Evolutionary conservation across 2,329 filamentous ascomycete species (phyloP).

Genomic region (Botrytis paeoniae): DNA sequence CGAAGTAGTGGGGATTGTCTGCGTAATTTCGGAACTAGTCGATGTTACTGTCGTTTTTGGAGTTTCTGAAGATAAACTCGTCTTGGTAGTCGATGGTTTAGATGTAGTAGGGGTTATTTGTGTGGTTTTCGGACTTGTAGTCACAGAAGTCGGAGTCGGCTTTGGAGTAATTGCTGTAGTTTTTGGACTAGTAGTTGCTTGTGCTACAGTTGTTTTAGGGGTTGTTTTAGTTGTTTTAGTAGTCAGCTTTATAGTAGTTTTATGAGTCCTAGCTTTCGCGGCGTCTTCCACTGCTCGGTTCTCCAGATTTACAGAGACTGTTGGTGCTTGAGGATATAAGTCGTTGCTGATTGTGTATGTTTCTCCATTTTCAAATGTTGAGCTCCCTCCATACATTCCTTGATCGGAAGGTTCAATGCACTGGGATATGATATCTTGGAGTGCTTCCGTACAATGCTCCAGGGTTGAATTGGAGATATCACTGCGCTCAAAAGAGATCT

Average conservation of each 20-base stretch:
- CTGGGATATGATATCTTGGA: background rate
- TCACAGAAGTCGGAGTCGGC: background rate
- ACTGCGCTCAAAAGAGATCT: constrained; percentile 1
- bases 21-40: background rate
- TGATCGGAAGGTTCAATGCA: background rate
- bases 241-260: background rate
- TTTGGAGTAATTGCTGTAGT: background rate
- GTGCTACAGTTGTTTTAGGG: background rate
- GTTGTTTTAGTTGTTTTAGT: background rate
- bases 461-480: background rate
- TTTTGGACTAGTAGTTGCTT: background rate
- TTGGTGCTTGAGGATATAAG: background rate
- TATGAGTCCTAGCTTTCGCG: background rate
- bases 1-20: background rate
- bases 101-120: background rate
- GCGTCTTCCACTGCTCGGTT: background rate
- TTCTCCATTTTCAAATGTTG: constrained; percentile 3
- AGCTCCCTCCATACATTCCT: background rate
- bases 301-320: background rate
- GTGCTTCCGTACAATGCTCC: background rate
- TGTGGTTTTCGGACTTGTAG: background rate
- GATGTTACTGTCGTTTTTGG: background rate
- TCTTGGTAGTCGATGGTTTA: background rate
- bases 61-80: background rate
- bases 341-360: background rate